phyloP scores from a whole-genome alignment of 768 basidiomycete genomes.

The Hygrophorus pudorinus region DNA sequence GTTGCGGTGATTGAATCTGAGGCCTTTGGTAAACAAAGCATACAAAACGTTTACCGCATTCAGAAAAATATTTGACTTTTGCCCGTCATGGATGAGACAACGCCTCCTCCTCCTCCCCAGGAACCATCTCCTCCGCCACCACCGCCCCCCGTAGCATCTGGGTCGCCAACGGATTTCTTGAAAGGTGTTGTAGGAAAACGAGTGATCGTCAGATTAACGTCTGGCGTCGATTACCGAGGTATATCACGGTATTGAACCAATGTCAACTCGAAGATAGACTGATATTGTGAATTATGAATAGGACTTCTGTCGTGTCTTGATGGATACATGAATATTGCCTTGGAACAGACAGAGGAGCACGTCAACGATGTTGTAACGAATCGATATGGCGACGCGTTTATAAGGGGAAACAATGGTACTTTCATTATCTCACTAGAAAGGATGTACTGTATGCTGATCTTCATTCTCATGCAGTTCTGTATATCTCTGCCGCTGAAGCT shows the following conservation, averaged over 20 bases:
- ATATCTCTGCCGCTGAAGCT: slow-evolving; percentile 65
- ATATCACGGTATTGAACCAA: slow-evolving; percentile 12
- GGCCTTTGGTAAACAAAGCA: no score
- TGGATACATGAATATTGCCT: slow-evolving; percentile 98
- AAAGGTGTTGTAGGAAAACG: slow-evolving; percentile 95
- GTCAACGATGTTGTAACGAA: slow-evolving; percentile 84
- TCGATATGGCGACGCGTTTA: slow-evolving; percentile 90
- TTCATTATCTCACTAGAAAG: background rate
- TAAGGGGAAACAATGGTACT: slow-evolving; percentile 86
- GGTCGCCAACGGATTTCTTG: slow-evolving; percentile 87
- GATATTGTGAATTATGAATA: slow-evolving; percentile 18
- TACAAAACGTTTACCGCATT: no score
- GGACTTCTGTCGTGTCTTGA: slow-evolving; percentile 92
- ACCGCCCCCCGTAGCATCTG: slow-evolving; percentile 40
- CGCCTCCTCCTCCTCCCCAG: background rate
- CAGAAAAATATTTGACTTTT: no score
- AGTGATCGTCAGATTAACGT: slow-evolving; percentile 85
- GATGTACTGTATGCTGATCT: background rate
- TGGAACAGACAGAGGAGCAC: slow-evolving; percentile 96
- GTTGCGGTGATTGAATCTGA: no score
- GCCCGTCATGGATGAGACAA: background rate
- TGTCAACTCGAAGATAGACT: background rate
- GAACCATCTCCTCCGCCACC: slow-evolving; percentile 20
- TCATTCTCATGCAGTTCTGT: slow-evolving; percentile 41
- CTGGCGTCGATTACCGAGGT: slow-evolving; percentile 93